Percentiles rank a stretch among this genome's conserved stretches.
phyloP scores from a whole-genome alignment of 2,329 filamentous ascomycete genomes.

The Erysiphe pulchra region DNA sequence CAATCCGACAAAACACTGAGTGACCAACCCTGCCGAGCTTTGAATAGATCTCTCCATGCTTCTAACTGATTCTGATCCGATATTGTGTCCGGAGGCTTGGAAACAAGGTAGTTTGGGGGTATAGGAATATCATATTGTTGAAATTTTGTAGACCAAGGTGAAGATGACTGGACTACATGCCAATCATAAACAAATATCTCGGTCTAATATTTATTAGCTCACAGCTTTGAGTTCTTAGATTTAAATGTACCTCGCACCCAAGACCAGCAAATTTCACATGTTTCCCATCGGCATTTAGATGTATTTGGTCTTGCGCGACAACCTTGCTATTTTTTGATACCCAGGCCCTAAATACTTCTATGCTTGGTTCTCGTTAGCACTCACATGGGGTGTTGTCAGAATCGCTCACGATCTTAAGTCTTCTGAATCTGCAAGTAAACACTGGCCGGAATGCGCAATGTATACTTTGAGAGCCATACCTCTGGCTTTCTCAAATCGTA shows the following conservation, averaged over 20 bases:
- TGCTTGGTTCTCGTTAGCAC: slow-evolving; percentile 19
- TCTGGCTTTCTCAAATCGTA: slow-evolving; percentile 8
- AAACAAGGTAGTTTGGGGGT: slow-evolving; percentile 28
- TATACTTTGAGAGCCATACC: slow-evolving; percentile 76
- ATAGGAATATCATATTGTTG: slow-evolving; percentile 23
- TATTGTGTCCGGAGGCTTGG: slow-evolving; percentile 58
- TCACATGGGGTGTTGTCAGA: not conserved
- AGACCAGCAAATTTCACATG: slow-evolving; percentile 33
- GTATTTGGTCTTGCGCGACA: slow-evolving; percentile 52
- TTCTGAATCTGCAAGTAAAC: slow-evolving; percentile 51
- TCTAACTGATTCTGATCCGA: slow-evolving; percentile 53
- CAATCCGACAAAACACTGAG: slow-evolving; percentile 43
- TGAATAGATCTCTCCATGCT: slow-evolving; percentile 77
- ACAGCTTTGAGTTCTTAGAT: not conserved
- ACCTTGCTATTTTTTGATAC: slow-evolving; percentile 53
- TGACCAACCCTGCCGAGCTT: slow-evolving; percentile 58
- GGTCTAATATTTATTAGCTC: slow-evolving; percentile 24
- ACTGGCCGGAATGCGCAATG: slow-evolving; percentile 80
- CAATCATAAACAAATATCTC: slow-evolving; percentile 89
- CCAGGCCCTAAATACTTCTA: slow-evolving; percentile 69
- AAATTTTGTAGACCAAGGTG: slow-evolving; percentile 19
- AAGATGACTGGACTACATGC: slow-evolving; percentile 35
- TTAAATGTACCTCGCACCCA: slow-evolving; percentile 41
- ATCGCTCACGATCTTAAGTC: slow-evolving; percentile 44
- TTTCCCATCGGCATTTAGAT: slow-evolving; percentile 53